Evolutionary conservation across 2,329 filamentous ascomycete species (phyloP).

Genomic region (Septoria linicola): DNA sequence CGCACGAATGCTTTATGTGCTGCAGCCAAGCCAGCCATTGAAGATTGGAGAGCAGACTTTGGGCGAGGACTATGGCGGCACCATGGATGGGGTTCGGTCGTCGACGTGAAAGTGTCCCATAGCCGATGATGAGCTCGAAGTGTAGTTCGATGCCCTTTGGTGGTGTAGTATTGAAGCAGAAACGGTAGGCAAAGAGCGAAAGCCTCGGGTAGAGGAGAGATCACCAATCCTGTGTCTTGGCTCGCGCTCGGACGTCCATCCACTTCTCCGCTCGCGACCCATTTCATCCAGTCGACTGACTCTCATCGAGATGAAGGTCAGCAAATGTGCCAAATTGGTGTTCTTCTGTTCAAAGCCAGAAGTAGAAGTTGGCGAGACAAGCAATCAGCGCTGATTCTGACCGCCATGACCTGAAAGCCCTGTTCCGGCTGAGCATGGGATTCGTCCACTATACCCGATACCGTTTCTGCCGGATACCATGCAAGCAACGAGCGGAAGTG

Average conservation of each 20-base stretch:
- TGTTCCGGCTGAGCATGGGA: not conserved
- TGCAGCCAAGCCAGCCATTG: conserved; percentile 33
- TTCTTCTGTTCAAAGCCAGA: no score
- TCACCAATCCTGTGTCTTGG: no score
- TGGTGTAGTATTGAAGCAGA: no score
- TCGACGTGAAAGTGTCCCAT: conserved; percentile 7
- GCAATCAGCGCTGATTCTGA: not conserved
- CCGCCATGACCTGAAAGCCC: not conserved
- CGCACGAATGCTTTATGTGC: conserved; percentile 38
- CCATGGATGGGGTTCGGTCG: conserved; percentile 31
- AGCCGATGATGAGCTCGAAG: not conserved
- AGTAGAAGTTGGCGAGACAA: no score
- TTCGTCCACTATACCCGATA: not conserved
- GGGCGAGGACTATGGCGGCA: conserved; percentile 33
- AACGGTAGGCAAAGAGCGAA: no score
- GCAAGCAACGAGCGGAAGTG: not conserved
- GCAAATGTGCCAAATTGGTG: no score
- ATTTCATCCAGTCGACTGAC: not conserved
- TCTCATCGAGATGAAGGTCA: no score
- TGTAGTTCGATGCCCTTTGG: not conserved
- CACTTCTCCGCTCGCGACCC: conserved; percentile 3
- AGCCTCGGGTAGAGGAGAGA: no score
- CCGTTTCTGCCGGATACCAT: not conserved
- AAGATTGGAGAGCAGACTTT: conserved; percentile 28
- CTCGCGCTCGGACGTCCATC: not conserved